Evolutionary conservation across 768 basidiomycete genomes (phyloP).

Genomic region (Collybia sp.): DNA sequence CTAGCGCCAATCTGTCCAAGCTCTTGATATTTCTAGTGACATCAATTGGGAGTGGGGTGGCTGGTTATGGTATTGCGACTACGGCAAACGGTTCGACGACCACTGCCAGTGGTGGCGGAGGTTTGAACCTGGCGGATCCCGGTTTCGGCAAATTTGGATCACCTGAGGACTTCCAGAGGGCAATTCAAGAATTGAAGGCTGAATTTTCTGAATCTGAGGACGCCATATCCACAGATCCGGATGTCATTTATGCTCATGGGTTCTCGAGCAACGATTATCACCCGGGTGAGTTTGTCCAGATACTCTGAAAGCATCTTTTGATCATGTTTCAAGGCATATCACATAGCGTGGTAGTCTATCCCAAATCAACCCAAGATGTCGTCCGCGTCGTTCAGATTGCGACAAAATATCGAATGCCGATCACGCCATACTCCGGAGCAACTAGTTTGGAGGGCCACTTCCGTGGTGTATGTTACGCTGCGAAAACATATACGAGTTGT

Average conservation of each 20-base stretch:
- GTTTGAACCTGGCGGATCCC: constrained; percentile 5
- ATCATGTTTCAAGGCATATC: constrained; percentile 22
- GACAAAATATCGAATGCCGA: constrained; percentile 68
- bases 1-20: too few relatives aligned
- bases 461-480: constrained; percentile 43
- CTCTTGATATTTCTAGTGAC: not conserved
- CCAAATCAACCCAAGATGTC: constrained; percentile 74
- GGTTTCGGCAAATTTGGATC: constrained; percentile 36
- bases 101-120: not conserved
- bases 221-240: constrained; percentile 44
- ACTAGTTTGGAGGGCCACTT: constrained; percentile 81
- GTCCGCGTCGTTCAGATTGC: constrained; percentile 74
- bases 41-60: constrained; percentile 9
- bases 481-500: not conserved
- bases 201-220: constrained; percentile 28
- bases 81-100: not conserved
- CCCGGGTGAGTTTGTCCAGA: constrained; percentile 31
- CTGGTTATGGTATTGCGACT: constrained; percentile 10
- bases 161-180: constrained; percentile 44
- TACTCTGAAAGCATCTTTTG: not conserved
- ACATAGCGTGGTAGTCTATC: constrained; percentile 64
- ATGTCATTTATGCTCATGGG: constrained; percentile 50
- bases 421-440: constrained; percentile 76
- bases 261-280: constrained; percentile 48
- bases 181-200: constrained; percentile 43